A percentile compares a stretch with the other conserved stretches of the same genome.
These are phyloP conservation scores for Luzula sylvatica DNA, from an alignment of 176 grass and related monocot genomes.

Conservation along the genomic window DNA sequence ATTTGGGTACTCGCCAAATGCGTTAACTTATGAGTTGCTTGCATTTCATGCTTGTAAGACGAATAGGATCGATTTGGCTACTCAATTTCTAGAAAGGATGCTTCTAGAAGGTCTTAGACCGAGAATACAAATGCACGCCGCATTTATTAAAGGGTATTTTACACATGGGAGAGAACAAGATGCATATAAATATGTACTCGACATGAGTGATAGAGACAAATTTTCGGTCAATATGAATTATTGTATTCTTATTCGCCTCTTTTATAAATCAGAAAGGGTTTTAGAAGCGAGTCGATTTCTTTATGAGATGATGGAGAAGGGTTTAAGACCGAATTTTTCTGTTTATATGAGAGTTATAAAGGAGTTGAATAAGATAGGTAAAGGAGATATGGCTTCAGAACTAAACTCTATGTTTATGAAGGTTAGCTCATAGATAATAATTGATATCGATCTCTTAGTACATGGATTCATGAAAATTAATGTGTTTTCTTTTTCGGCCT, in stretches of 20 bases:
- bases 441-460: neutral
- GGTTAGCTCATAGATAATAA: slow-evolving; percentile 18
- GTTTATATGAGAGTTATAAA: slow-evolving; percentile 55
- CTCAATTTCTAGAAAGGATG: slow-evolving; percentile 45
- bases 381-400: slow-evolving; percentile 47
- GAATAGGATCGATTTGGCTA: slow-evolving; percentile 45
- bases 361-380: slow-evolving; percentile 39
- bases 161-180: slow-evolving; percentile 31
- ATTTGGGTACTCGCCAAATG: slow-evolving; percentile 27
- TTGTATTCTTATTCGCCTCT: slow-evolving; percentile 52
- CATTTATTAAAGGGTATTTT: slow-evolving; percentile 80
- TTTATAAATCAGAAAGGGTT: slow-evolving; percentile 28
- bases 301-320: slow-evolving; percentile 71
- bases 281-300: slow-evolving; percentile 53
- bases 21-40: slow-evolving; percentile 51
- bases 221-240: slow-evolving; percentile 59
- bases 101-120: slow-evolving; percentile 41
- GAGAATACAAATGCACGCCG: slow-evolving; percentile 49
- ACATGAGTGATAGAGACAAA: slow-evolving; percentile 48
- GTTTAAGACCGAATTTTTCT: slow-evolving; percentile 50
- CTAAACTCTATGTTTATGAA: slow-evolving; percentile 45
- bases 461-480: neutral
- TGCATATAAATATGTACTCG: slow-evolving; percentile 43
- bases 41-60: slow-evolving; percentile 57
- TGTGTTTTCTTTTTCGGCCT: neutral